Conservation (phyloP, 371 early-diverging fungal genomes). For the Fennellomyces sp. region DNA sequence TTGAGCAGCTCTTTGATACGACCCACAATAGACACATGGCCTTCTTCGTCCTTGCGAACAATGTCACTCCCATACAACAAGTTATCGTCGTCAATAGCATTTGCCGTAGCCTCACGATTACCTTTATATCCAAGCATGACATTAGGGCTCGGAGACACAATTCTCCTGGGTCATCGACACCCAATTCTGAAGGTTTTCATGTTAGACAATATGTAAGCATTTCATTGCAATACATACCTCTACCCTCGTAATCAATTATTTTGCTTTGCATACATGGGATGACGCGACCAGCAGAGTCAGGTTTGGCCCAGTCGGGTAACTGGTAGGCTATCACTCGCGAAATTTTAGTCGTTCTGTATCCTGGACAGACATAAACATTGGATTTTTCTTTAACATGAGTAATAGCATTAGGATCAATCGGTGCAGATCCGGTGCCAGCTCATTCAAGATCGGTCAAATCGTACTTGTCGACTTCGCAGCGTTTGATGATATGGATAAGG, state of each 20-base stretch:
- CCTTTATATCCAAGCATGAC: constrained; percentile 66
- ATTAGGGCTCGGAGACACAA: constrained; percentile 56
- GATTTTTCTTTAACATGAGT: neutral
- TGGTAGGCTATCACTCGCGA: constrained; percentile 30
- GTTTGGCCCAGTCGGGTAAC: constrained; percentile 4
- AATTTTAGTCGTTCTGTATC: constrained; percentile 61
- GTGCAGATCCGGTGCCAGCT: constrained; percentile 75
- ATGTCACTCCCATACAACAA: constrained; percentile 89
- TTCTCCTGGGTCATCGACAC: constrained; percentile 61
- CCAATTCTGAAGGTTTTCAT: constrained; percentile 68
- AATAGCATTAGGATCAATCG: constrained; percentile 22
- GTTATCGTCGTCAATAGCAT: constrained; percentile 67
- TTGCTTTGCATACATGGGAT: constrained; percentile 67
- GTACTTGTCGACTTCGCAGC: constrained; percentile 61
- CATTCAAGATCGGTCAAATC: constrained; percentile 58
- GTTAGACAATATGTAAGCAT: constrained; percentile 5
- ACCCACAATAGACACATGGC: constrained; percentile 65
- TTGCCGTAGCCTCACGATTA: constrained; percentile 65
- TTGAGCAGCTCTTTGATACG: constrained; percentile 81
- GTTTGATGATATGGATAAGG: constrained; percentile 54
- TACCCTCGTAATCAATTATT: constrained; percentile 59
- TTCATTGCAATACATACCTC: constrained; percentile 28
- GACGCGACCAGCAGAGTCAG: constrained; percentile 71
- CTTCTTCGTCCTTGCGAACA: constrained; percentile 61
- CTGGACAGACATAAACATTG: constrained; percentile 4